Conservation (phyloP, 2,329 filamentous ascomycete species). For the Botrytis cinerea region DNA sequence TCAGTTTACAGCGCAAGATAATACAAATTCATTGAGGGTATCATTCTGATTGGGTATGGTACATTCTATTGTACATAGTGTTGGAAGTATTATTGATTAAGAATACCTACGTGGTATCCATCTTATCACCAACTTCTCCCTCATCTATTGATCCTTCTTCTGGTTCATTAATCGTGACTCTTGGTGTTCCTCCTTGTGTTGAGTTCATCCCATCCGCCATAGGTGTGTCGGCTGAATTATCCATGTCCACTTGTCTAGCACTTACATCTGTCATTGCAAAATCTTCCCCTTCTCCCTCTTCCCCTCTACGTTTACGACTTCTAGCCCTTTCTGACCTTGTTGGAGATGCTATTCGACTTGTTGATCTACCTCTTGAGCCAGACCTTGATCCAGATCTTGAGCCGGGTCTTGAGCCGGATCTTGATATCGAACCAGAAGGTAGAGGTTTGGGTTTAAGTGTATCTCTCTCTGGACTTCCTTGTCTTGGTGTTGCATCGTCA, state of each 20-base stretch:
- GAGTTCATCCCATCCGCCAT: constrained; percentile 35
- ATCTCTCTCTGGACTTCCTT: constrained; percentile 49
- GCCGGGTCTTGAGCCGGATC: constrained; percentile 33
- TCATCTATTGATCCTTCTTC: constrained; percentile 40
- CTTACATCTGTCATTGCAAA: constrained; percentile 59
- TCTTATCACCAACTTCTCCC: constrained; percentile 53
- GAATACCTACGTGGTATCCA: constrained; percentile 59
- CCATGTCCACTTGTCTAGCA: constrained; percentile 44
- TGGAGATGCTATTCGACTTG: constrained; percentile 46
- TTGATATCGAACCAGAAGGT: constrained; percentile 43
- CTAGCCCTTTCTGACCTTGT: constrained; percentile 35
- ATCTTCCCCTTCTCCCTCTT: constrained; percentile 53
- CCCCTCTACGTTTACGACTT: constrained; percentile 10
- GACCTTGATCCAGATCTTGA: constrained; percentile 46
- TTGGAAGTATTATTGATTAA: not conserved
- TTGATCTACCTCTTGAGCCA: constrained; percentile 45
- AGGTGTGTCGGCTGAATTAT: constrained; percentile 37
- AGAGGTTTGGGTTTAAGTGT: constrained; percentile 42
- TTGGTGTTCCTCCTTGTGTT: constrained; percentile 46
- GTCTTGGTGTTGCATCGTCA: constrained; percentile 52
- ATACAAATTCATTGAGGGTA: constrained; percentile 30
- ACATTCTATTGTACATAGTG: constrained; percentile 34
- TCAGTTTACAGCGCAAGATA: not conserved
- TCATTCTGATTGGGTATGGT: constrained; percentile 36
- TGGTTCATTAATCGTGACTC: constrained; percentile 53